Evolutionary conservation across 495 filamentous ascomycete species (phyloP).

Genomic region (Cetradonia linearis): DNA sequence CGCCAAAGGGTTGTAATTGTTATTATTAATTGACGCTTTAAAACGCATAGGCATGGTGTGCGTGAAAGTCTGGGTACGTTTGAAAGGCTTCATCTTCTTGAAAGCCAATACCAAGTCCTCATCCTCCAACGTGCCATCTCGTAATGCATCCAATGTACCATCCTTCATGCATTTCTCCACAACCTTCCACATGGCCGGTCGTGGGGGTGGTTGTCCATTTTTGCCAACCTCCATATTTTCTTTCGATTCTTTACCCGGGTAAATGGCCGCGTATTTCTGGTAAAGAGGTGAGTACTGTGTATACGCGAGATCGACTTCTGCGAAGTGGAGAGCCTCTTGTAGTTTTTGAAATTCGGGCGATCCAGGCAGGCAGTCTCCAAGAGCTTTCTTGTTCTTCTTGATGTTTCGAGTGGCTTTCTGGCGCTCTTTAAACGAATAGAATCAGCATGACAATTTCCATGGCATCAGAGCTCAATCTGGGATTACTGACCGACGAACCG

Average conservation of each 20-base stretch:
- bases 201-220: slow-evolving; percentile 27
- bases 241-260: slow-evolving; percentile 30
- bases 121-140: slow-evolving; percentile 38
- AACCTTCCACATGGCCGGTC: slow-evolving; percentile 55
- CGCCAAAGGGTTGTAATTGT: neutral
- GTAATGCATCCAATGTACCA: slow-evolving; percentile 48
- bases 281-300: slow-evolving; percentile 70
- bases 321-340: slow-evolving; percentile 50
- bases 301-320: slow-evolving; percentile 78
- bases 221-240: slow-evolving; percentile 14
- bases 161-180: slow-evolving; percentile 62
- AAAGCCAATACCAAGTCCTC: slow-evolving; percentile 19
- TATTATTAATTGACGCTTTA: neutral
- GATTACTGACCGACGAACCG: slow-evolving; percentile 66
- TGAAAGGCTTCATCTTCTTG: slow-evolving; percentile 15
- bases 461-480: neutral
- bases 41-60: neutral
- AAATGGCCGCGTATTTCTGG: slow-evolving; percentile 72
- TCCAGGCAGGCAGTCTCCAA: slow-evolving; percentile 27
- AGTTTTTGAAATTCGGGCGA: slow-evolving; percentile 35
- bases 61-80: neutral
- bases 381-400: slow-evolving; percentile 50
- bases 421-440: slow-evolving; percentile 46
- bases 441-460: neutral
- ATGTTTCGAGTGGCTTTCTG: slow-evolving; percentile 69